These are phyloP conservation scores for Inga laurina DNA, from an alignment of 306 rosid species.

Conservation along the genomic window DNA sequence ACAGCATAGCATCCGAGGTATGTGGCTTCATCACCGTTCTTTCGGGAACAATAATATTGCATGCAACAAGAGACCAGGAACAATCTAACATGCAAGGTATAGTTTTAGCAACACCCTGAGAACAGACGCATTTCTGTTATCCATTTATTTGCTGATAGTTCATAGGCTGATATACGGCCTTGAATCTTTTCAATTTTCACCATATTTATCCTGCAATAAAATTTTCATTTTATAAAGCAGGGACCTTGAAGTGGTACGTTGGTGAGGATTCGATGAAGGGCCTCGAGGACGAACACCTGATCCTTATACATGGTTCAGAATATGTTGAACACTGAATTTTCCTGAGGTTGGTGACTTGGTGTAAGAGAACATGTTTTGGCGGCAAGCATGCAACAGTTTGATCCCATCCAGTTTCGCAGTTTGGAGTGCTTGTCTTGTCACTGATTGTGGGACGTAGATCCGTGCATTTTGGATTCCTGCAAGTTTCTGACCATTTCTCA, in stretches of 20 bases:
- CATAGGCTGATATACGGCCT: not conserved
- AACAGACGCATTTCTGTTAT: slow-evolving; percentile 7
- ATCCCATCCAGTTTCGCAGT: slow-evolving; percentile 19
- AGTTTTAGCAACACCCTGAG: slow-evolving; percentile 23
- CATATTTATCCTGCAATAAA: not conserved
- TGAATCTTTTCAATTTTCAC: slow-evolving; percentile 8
- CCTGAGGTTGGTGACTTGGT: not conserved
- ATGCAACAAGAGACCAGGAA: slow-evolving; percentile 77
- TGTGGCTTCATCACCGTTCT: slow-evolving; percentile 94
- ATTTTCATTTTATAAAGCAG: slow-evolving; percentile 43
- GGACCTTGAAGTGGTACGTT: slow-evolving; percentile 60
- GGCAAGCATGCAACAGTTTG: slow-evolving; percentile 7
- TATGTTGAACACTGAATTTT: slow-evolving; percentile 42
- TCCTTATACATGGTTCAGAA: slow-evolving; percentile 52
- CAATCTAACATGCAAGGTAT: slow-evolving; percentile 69
- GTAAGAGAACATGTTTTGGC: slow-evolving; percentile 11
- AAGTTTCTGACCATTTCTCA: slow-evolving; percentile 11
- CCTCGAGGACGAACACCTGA: slow-evolving; percentile 71
- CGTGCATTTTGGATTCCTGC: not conserved
- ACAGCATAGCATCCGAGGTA: slow-evolving; percentile 84
- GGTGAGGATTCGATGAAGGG: slow-evolving; percentile 63
- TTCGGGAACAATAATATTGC: slow-evolving; percentile 89
- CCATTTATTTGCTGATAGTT: slow-evolving; percentile 22
- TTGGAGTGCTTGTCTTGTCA: slow-evolving; percentile 12
- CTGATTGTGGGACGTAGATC: slow-evolving; percentile 8